Percentiles rank a stretch among this genome's conserved stretches.
These are phyloP conservation scores for sunflower (Helianthus annuus) DNA, from an alignment of 129 eudicot species.

Conservation along the genomic window HanXRQr2.0-SUNRISE NC_035444.2:151748997-151749496, in stretches of 20 bases:
- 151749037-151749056: neutral
- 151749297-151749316: conserved; percentile 44
- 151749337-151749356: conserved; percentile 58
- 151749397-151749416: conserved; percentile 31
- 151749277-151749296: conserved; percentile 55
- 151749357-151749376: conserved; percentile 17
- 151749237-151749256: conserved; percentile 80
- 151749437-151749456: conserved; percentile 28
- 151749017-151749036: neutral
- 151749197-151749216: conserved; percentile 70
- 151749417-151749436: conserved; percentile 30
- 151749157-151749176: conserved; percentile 73
- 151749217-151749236: conserved; percentile 83
- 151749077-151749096: conserved; percentile 30
- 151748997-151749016: neutral
- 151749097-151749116: conserved; percentile 26
- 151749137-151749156: conserved; percentile 61
- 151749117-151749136: conserved; percentile 31
- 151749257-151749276: conserved; percentile 48
- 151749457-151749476: conserved; percentile 38
- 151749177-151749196: conserved; percentile 62
- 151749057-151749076: conserved; percentile 14
- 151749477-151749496: conserved; percentile 41
- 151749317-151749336: conserved; percentile 48
- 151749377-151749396: conserved; percentile 23